These are phyloP conservation scores for Penicillium verrucosum DNA, from an alignment of 2,329 filamentous ascomycete genomes.

Conservation along the genomic window DNA sequence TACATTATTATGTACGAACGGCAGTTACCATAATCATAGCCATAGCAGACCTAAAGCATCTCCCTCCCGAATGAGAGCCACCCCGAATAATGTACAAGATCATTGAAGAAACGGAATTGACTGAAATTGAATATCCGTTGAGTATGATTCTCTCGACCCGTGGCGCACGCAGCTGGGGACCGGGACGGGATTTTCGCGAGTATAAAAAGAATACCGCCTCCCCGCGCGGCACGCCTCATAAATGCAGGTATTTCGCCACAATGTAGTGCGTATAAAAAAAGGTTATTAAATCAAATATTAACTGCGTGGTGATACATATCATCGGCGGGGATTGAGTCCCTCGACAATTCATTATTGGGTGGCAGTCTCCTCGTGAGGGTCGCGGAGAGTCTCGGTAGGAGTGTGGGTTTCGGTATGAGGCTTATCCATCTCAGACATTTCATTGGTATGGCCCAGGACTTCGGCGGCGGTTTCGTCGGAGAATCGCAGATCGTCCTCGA, in stretches of 20 bases:
- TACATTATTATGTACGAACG: background rate
- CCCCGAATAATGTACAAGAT: conserved; percentile 5
- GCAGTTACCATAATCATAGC: background rate
- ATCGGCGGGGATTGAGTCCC: background rate
- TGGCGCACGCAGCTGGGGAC: background rate
- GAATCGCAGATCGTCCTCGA: conserved; percentile 80
- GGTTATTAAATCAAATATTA: conserved; percentile 1
- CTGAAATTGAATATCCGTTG: background rate
- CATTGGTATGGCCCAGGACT: conserved; percentile 45
- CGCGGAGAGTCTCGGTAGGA: conserved; percentile 3
- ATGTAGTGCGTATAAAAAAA: background rate
- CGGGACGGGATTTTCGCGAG: too few relatives aligned
- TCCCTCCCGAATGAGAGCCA: background rate
- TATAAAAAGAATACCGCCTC: background rate
- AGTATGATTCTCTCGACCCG: background rate
- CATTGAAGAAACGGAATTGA: background rate
- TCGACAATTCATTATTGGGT: conserved; percentile 5
- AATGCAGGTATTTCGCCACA: conserved; percentile 11
- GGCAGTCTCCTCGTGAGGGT: conserved; percentile 8
- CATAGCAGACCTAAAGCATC: background rate
- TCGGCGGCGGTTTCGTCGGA: conserved; percentile 79
- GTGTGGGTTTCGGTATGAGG: conserved; percentile 4
- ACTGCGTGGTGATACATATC: conserved; percentile 6
- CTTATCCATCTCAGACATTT: conserved; percentile 21
- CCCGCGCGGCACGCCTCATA: conserved; percentile 11